Conservation (phyloP, 257 asterid species). For the Verbascum thapsus region DNA sequence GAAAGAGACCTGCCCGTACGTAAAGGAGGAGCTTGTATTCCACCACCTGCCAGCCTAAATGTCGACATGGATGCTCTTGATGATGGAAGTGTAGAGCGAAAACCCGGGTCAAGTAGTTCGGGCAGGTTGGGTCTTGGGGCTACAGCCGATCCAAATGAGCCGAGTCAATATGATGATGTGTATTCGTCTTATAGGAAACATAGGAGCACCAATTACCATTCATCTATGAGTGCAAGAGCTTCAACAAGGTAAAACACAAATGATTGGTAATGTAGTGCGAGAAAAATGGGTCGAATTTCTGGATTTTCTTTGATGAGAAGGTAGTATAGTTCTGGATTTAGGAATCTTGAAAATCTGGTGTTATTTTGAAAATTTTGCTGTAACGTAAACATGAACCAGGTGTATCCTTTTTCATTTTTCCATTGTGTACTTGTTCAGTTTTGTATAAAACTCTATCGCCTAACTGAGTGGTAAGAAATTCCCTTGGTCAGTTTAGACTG, state of each 20-base stretch:
- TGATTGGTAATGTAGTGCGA: neutral
- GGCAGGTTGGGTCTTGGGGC: constrained; percentile 93
- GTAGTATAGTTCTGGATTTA: constrained; percentile 6
- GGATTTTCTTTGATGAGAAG: neutral
- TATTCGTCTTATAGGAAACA: constrained; percentile 89
- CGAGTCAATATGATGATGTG: constrained; percentile 90
- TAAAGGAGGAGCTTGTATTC: constrained; percentile 93
- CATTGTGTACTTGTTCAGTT: too few relatives aligned
- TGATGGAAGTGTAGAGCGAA: constrained; percentile 73
- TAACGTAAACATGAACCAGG: too few relatives aligned
- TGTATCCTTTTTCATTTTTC: too few relatives aligned
- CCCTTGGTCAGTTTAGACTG: too few relatives aligned
- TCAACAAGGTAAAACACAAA: constrained; percentile 44
- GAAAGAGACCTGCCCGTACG: constrained; percentile 69
- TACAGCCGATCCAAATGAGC: constrained; percentile 68
- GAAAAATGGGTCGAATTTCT: neutral
- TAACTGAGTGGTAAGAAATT: too few relatives aligned
- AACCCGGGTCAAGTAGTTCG: constrained; percentile 63
- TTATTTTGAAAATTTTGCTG: too few relatives aligned
- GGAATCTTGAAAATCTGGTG: too few relatives aligned
- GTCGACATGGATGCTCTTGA: constrained; percentile 60
- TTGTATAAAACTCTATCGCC: too few relatives aligned
- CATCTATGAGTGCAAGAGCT: constrained; percentile 85
- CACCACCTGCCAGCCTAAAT: constrained; percentile 76
- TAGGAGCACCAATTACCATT: constrained; percentile 82